Conservation (phyloP, 1,284 basidiomycete genomes). For the Puccinia triticina region DNA sequence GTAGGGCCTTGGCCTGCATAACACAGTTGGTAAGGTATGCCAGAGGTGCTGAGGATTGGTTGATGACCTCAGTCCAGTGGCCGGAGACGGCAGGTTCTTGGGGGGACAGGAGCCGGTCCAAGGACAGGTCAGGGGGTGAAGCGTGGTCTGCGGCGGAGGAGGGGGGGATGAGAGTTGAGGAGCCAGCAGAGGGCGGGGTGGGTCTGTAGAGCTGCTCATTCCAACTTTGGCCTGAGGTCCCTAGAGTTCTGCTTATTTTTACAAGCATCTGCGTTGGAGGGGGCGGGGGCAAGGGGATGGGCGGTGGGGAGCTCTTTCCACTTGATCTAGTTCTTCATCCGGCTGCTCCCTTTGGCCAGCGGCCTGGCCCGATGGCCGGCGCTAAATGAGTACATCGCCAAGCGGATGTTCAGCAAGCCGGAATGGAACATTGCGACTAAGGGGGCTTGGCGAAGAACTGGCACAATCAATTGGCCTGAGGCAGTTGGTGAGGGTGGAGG, state of each 20-base stretch:
- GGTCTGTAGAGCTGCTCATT: too few relatives aligned
- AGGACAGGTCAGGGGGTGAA: background rate
- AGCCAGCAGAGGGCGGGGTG: background rate
- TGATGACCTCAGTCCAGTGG: conserved; percentile 22
- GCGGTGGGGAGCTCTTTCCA: conserved; percentile 19
- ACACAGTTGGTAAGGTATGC: too few relatives aligned
- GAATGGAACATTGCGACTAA: too few relatives aligned
- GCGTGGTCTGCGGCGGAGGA: background rate
- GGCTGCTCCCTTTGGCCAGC: conserved; percentile 16
- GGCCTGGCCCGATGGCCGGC: too few relatives aligned
- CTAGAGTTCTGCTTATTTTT: background rate
- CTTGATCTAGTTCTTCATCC: conserved; percentile 46
- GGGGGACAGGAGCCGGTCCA: background rate
- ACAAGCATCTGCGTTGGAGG: background rate
- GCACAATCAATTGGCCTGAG: too few relatives aligned
- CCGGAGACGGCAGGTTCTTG: background rate
- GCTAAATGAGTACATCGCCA: background rate
- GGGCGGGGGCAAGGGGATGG: background rate
- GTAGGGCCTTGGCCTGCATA: too few relatives aligned
- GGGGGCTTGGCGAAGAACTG: too few relatives aligned
- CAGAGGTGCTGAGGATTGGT: too few relatives aligned
- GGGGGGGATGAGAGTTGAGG: background rate
- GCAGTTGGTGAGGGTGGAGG: too few relatives aligned
- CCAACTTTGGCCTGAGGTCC: too few relatives aligned
- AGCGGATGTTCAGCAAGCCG: background rate